A percentile compares a stretch with the other conserved stretches of the same genome.
Evolutionary conservation across 441 rosid species (phyloP).

Genomic region (Gossypium trilobum): DNA sequence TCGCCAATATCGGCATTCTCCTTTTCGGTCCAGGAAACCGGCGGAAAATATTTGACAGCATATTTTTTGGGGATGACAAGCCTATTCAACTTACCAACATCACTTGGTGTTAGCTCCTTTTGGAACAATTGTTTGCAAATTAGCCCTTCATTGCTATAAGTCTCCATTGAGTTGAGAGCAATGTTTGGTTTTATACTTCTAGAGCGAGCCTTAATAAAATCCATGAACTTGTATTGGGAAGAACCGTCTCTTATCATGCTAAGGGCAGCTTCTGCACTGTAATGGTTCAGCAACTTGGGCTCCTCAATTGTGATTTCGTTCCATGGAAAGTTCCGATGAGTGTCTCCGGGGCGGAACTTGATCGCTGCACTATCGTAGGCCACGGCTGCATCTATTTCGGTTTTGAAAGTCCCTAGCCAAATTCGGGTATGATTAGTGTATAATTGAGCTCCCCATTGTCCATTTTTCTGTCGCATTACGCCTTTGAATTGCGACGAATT

Average conservation of each 20-base stretch:
- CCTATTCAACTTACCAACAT: slow-evolving; percentile 78
- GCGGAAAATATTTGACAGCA: slow-evolving; percentile 53
- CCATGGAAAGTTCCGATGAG: slow-evolving; percentile 33
- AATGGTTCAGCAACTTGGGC: slow-evolving; percentile 32
- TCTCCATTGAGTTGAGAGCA: slow-evolving; percentile 12
- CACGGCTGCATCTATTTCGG: slow-evolving; percentile 54
- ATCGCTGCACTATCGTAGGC: slow-evolving; percentile 58
- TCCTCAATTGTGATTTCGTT: slow-evolving; percentile 27
- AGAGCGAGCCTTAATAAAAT: slow-evolving; percentile 18
- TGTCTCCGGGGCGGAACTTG: slow-evolving; percentile 37
- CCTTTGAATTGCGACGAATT: slow-evolving; percentile 39
- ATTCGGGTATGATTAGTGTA: slow-evolving; percentile 42
- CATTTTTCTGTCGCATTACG: slow-evolving; percentile 46
- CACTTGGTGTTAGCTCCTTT: slow-evolving; percentile 75
- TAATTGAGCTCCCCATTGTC: slow-evolving; percentile 62
- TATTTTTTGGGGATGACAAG: slow-evolving; percentile 71
- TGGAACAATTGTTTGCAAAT: slow-evolving; percentile 44
- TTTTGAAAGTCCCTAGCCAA: slow-evolving; percentile 63
- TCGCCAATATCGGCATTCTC: background rate
- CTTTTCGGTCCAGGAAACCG: slow-evolving; percentile 8
- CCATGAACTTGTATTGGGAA: slow-evolving; percentile 33
- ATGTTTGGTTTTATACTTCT: slow-evolving; percentile 12
- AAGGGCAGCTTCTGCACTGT: slow-evolving; percentile 33
- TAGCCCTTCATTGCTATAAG: slow-evolving; percentile 11
- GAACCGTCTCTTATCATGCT: slow-evolving; percentile 48